Evolutionary conservation across 768 basidiomycete genomes (phyloP).

Genomic region (Podaxis carcinomalis): DNA sequence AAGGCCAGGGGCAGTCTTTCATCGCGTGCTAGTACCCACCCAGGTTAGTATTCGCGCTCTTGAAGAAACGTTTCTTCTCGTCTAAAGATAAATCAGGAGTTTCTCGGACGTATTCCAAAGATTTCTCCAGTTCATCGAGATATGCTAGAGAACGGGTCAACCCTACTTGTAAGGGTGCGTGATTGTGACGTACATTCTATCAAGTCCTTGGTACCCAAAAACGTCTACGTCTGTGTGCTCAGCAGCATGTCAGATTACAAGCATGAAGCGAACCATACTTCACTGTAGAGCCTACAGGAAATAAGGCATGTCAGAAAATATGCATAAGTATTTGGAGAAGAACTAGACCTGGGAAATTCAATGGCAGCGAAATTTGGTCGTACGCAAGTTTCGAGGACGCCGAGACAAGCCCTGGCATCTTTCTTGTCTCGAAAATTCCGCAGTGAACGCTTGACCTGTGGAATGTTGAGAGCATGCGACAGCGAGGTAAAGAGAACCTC

Average conservation of each 20-base stretch:
- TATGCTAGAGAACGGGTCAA: slow-evolving; percentile 51
- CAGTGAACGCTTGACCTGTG: slow-evolving; percentile 72
- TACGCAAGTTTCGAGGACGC: slow-evolving; percentile 87
- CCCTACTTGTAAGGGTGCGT: background rate
- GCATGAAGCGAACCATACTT: slow-evolving; percentile 54
- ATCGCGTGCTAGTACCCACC: slow-evolving; percentile 35
- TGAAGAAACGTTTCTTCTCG: slow-evolving; percentile 92
- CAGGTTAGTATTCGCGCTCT: slow-evolving; percentile 81
- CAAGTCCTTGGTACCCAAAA: slow-evolving; percentile 83
- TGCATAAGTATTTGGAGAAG: background rate
- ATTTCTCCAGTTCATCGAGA: slow-evolving; percentile 70
- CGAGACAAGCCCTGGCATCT: slow-evolving; percentile 83
- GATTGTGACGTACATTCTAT: slow-evolving; percentile 63
- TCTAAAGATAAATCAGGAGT: slow-evolving; percentile 71
- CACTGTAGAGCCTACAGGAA: slow-evolving; percentile 73
- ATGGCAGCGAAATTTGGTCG: slow-evolving; percentile 91
- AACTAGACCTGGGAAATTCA: slow-evolving; percentile 66
- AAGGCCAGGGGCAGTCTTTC: background rate
- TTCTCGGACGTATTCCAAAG: slow-evolving; percentile 73
- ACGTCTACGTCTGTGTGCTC: slow-evolving; percentile 53
- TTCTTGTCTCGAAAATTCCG: slow-evolving; percentile 64
- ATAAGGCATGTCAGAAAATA: background rate
- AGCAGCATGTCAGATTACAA: slow-evolving; percentile 13
- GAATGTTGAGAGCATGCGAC: background rate
- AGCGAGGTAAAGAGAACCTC: background rate